Evolutionary conservation across 164 flowering plant genomes (phyloP).

Genomic region (Litsea cubeba): DNA sequence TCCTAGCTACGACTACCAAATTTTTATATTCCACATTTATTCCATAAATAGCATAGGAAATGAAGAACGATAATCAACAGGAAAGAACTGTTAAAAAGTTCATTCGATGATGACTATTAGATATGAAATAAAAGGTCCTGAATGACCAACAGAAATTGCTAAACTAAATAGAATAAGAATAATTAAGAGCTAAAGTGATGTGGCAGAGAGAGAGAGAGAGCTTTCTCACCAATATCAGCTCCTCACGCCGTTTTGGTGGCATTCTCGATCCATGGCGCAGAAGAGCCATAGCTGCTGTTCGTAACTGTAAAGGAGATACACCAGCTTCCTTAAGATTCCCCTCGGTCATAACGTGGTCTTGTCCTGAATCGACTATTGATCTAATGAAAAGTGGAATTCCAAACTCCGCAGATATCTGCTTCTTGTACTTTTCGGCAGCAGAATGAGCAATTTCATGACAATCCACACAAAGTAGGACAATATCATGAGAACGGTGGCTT

Average conservation of each 20-base stretch:
- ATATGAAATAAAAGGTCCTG: not conserved
- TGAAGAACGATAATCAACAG: not conserved
- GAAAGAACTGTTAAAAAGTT: not conserved
- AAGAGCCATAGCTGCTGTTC: constrained; percentile 96
- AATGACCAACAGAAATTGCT: not conserved
- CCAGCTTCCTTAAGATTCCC: constrained; percentile 46
- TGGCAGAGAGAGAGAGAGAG: not conserved
- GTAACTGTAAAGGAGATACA: constrained; percentile 84
- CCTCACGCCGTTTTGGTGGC: constrained; percentile 86
- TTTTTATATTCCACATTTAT: not conserved
- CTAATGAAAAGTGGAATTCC: constrained; percentile 78
- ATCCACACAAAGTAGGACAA: constrained; percentile 94
- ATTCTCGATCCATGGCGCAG: constrained; percentile 81
- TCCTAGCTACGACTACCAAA: not conserved
- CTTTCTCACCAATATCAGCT: constrained; percentile 56
- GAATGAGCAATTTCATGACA: constrained; percentile 98
- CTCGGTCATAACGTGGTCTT: constrained; percentile 13
- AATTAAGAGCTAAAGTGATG: not conserved
- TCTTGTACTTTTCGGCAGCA: constrained; percentile 91
- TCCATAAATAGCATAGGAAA: not conserved
- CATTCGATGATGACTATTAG: not conserved
- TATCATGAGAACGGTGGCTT: constrained; percentile 99
- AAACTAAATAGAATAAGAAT: not conserved
- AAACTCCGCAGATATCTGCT: constrained; percentile 63
- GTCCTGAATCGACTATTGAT: constrained; percentile 50